Evolutionary conservation across 2,329 filamentous ascomycete genomes (phyloP).

Genomic region (Orbilia blumenaviensis): DNA sequence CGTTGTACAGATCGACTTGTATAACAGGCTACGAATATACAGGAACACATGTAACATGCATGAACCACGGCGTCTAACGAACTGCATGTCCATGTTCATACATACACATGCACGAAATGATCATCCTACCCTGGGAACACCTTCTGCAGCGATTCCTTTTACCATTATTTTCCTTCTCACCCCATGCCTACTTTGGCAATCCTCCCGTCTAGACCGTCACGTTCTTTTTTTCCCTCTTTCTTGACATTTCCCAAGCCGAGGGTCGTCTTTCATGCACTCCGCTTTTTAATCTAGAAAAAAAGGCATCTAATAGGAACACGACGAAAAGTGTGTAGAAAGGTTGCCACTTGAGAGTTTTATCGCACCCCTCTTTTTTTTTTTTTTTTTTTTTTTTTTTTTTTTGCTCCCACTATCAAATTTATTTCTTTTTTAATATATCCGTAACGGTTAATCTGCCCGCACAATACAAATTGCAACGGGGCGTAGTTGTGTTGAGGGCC

Average conservation of each 20-base stretch:
- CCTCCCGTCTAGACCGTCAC: constrained; percentile 4
- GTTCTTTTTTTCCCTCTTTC: neutral
- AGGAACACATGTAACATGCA: constrained; percentile 10
- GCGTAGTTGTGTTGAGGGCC: constrained; percentile 24
- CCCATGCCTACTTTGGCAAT: constrained; percentile 16
- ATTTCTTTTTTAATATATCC: constrained; percentile 38
- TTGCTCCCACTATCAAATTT: neutral
- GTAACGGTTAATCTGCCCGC: constrained; percentile 14
- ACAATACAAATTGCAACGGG: constrained; percentile 19
- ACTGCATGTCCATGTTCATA: no score
- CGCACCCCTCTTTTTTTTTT: neutral
- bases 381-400: neutral
- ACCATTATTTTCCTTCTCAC: neutral
- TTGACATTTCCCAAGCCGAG: no score
- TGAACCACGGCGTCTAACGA: neutral
- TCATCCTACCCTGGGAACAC: neutral
- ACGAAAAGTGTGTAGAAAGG: neutral
- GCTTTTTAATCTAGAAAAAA: neutral
- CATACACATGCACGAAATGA: neutral
- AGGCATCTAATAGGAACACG: no score
- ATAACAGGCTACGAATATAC: neutral
- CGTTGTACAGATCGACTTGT: neutral
- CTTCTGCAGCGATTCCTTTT: neutral
- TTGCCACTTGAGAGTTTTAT: constrained; percentile 7
- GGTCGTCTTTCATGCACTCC: neutral